Base-by-base conservation (phyloP, 768 basidiomycete genomes). In the Chalciporus sphaerocephalus region DNA sequence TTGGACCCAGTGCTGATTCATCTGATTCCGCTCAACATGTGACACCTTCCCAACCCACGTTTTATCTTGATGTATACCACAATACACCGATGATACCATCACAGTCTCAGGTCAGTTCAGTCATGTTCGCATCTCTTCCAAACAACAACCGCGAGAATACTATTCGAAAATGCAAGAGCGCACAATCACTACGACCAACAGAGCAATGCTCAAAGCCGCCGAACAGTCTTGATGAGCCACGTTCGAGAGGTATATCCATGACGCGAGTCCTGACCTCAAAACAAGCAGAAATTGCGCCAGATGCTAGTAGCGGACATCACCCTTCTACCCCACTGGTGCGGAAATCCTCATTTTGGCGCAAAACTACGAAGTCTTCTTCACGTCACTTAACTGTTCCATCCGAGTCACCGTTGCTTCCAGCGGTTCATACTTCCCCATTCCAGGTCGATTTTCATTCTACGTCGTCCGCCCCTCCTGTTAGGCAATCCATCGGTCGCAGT, bases 261-360 rank as follows among this genome's bases (percentile, higher is more conserved):
- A 79, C 75, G 12, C 67, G 76, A 4, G 48, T 67, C n/a, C 61
- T 60, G 36, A 56, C 67, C 6, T 43, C 59, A 10, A 80, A 80
- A 54, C 72, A 68, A 20, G 70, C 65, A n/a, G 71, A 72, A 41
- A 71, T 72, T 36, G 61, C 41, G 10, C 41, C 49, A 28, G 27
- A 67, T 64, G 32, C 53, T 49, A 49, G 61, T 51, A 32, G 53
- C 22, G 50, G 41, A 21, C 27, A 48, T 18, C 27, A 59, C 30
- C 46, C 65, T 16, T 61, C 72, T 6, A 76, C 73, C 32, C 55
- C 70, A 4, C 51, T 83, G 24, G 64, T 74, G 10, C 77, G 83
- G 40, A 80, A 79, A 59, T 56, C 79, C 9, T 87, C 86, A 6
- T 86, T 87, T 55, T 87, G 85, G 84, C 75, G 78, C 47, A 81